A percentile compares a stretch with the other conserved stretches of the same genome.
These are phyloP conservation scores for Cephaloascus albidus DNA, from an alignment of 805 yeast genomes.

Conservation along the genomic window DNA sequence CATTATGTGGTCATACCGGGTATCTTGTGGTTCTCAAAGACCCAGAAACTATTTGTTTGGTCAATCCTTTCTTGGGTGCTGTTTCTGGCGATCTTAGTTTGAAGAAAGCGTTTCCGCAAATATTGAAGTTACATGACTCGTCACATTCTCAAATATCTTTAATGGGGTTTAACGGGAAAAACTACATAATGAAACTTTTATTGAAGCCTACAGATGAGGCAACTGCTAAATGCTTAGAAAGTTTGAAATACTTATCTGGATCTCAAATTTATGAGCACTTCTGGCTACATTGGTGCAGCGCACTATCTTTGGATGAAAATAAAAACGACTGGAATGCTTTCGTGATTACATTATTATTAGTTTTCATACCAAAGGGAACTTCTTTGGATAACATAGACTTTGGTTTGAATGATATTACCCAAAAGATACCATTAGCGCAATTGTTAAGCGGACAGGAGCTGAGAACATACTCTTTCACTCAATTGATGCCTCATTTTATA, in stretches of 20 bases:
- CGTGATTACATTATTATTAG: constrained; percentile 38
- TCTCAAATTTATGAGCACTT: constrained; percentile 45
- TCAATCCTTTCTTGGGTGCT: constrained; percentile 49
- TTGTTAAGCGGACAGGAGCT: constrained; percentile 12
- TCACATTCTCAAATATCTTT: constrained; percentile 18
- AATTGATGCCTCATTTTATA: constrained; percentile 52
- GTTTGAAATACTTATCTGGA: constrained; percentile 48
- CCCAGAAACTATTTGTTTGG: constrained; percentile 24
- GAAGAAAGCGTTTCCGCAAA: constrained; percentile 6
- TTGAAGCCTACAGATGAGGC: constrained; percentile 35
- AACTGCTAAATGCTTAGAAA: constrained; percentile 34
- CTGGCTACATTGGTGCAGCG: constrained; percentile 57
- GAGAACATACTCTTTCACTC: constrained; percentile 31
- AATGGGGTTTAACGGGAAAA: constrained; percentile 9
- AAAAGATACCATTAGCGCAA: constrained; percentile 20
- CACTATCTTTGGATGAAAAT: constrained; percentile 29
- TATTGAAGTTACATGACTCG: constrained; percentile 16
- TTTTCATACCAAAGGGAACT: constrained; percentile 36
- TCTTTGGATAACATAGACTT: constrained; percentile 7
- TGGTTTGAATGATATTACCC: constrained; percentile 17
- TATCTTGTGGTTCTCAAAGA: constrained; percentile 32
- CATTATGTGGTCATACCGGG: constrained; percentile 26
- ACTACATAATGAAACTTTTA: constrained; percentile 20
- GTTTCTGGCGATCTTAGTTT: not conserved
- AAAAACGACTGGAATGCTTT: constrained; percentile 55